Conservation (phyloP, 2,329 filamentous ascomycete species). For the Botrytis squamosa region DNA sequence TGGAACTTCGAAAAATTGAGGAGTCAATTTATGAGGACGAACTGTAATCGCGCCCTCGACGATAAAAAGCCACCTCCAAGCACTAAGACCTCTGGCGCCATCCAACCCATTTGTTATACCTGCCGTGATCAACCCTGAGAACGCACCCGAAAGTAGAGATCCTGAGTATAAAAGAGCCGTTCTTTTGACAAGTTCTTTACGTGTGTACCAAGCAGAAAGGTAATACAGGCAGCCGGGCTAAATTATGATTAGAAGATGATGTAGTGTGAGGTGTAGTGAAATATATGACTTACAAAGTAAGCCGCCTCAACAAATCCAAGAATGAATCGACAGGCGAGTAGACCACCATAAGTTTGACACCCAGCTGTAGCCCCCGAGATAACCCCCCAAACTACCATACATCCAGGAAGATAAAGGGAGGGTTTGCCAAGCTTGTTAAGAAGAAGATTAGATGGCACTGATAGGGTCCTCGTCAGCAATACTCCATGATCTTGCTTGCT, state of each 20-base stretch:
- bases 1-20: not conserved
- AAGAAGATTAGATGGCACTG: slow-evolving; percentile 49
- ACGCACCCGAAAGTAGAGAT: slow-evolving; percentile 46
- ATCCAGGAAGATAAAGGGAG: slow-evolving; percentile 50
- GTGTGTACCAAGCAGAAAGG: slow-evolving; percentile 45
- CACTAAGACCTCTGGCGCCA: slow-evolving; percentile 47
- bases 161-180: slow-evolving; percentile 49
- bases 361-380: slow-evolving; percentile 51
- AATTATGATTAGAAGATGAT: not conserved
- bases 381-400: slow-evolving; percentile 50
- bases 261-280: not conserved
- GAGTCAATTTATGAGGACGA: not conserved
- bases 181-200: slow-evolving; percentile 46
- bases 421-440: slow-evolving; percentile 51
- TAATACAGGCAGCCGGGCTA: slow-evolving; percentile 24
- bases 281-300: slow-evolving; percentile 46
- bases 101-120: slow-evolving; percentile 49
- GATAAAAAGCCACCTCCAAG: slow-evolving; percentile 56
- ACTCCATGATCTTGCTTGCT: not conserved
- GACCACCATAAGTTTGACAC: slow-evolving; percentile 47
- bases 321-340: slow-evolving; percentile 49
- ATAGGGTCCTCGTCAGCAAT: not conserved
- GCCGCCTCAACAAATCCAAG: slow-evolving; percentile 56
- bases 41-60: slow-evolving; percentile 46
- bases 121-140: slow-evolving; percentile 51